Base-by-base conservation (phyloP, 805 yeast genomes). In the Metschnikowia corniflorae region DNA sequence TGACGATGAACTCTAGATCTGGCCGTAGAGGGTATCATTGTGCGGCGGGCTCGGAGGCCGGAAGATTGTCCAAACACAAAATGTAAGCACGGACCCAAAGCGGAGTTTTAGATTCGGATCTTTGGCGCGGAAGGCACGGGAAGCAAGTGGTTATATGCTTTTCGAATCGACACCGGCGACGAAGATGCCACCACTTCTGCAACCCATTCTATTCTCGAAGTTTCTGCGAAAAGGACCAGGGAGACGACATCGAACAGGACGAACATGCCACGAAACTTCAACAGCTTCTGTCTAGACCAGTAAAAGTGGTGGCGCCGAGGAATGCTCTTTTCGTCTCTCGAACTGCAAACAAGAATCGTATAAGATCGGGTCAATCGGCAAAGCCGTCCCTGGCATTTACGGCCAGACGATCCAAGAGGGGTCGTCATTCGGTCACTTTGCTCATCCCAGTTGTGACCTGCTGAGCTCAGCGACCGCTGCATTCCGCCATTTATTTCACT, bases 291-390 rank as follows among this genome's bases (percentile, higher is more conserved):
- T n/a, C n/a, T n/a, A n/a, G n/a, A n/a, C n/a, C n/a, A 23, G 21
- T 23, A 16, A 65, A 64, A 46, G 59, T 63, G 36, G 77, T 85
- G 2, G 53, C 71, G 0, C 87, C 91, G 0, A 65, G 10, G 60
- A 66, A 29, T 88, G 97, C 54, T 88, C 85, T 60, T 86, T 88
- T 53, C 89, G 96, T 55, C 70, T 88, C 14, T 77, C 91, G 1
- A 86, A 86, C 51, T 83, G 95, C 0, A 73, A 79, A 9, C 70
- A 84, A 6, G 89, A 82, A 46, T 68, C 84, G 2, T 94, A 87
- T 56, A 78, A 88, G 82, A 76, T 88, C 9, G 70, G 86, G 1
- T 75, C 93, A 0, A 82, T 89, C 35, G 91, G 86, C 0, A 71
- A 72, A 9, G n/a, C n/a, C n/a, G n/a, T n/a, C n/a, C n/a, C n/a